Percentiles rank a stretch among this genome's conserved stretches.
Conservation (phyloP, 2,329 filamentous ascomycete genomes). For the Aureobasidium sp. region DNA sequence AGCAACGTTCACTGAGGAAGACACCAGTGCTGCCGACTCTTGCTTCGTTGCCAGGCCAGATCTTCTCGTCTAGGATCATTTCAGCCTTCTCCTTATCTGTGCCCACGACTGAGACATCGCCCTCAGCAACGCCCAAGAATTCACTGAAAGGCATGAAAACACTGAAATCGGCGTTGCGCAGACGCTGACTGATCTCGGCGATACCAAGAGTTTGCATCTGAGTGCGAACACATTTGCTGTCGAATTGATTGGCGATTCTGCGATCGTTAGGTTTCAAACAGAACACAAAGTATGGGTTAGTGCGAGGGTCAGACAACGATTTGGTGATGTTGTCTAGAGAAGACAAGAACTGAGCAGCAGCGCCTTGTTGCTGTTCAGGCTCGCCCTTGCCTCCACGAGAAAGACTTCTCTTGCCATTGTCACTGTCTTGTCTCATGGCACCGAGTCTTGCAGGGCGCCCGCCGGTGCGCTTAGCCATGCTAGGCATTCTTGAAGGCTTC, state of each 20-base stretch:
- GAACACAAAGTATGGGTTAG: constrained; percentile 94
- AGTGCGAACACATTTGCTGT: constrained; percentile 93
- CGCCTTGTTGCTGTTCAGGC: constrained; percentile 63
- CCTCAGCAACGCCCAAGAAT: constrained; percentile 81
- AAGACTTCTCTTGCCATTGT: constrained; percentile 28
- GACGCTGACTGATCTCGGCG: constrained; percentile 88
- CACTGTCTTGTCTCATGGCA: constrained; percentile 36
- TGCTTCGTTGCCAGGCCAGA: constrained; percentile 89
- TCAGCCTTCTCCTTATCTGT: constrained; percentile 90
- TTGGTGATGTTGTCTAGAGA: constrained; percentile 87
- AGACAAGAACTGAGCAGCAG: constrained; percentile 84
- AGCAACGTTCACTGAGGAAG: constrained; percentile 92
- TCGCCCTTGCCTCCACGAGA: constrained; percentile 34
- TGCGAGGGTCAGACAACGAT: constrained; percentile 70
- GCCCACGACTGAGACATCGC: constrained; percentile 78
- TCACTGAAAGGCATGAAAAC: constrained; percentile 93
- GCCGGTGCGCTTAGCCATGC: constrained; percentile 77
- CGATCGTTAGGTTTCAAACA: constrained; percentile 96
- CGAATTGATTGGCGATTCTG: constrained; percentile 95
- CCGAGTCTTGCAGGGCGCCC: constrained; percentile 46
- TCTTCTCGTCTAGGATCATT: constrained; percentile 81
- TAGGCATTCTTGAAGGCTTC: constrained; percentile 85
- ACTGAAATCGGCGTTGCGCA: constrained; percentile 91
- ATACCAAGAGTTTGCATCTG: constrained; percentile 95
- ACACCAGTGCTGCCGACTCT: constrained; percentile 86